Evolutionary conservation across 192 early-diverging fungal genomes (phyloP), one percentile per base, ranked within the genome.

Genomic region (Coemansia sp.): DNA sequence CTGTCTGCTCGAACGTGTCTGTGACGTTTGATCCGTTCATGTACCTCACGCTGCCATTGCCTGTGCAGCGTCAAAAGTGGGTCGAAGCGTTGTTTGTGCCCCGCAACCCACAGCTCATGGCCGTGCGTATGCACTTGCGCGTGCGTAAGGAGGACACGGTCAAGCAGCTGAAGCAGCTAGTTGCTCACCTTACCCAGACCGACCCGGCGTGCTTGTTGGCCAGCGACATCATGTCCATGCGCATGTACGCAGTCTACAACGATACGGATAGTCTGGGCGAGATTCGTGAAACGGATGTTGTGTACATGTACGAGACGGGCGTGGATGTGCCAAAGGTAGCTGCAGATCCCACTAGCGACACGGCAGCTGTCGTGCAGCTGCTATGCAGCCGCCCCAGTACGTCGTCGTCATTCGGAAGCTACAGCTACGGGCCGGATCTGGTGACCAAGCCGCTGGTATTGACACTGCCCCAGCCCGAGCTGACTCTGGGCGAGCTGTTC

Each of bases 21-120:
- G 82, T 89, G 29, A 89, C 81, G 13, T 93, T 90, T 60, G 89
- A 93, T 44, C 88, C 89, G 7, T 88, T 82, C 69, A 86, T 84
- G 83, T 84, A 80, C 44, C 62, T 89, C 34, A 80, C 82, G 7
- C 65, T 93, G 14, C 86, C 88, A 5, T 61, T 93, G 22, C 90
- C 89, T 0, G 81, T 85, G 25, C 67, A 80, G 37, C 54, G 83
- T 9, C 79, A 86, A 52, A 78, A 80, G 38, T 56, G 64, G 36
- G 39, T 81, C 29, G 48, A 71, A 25, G 53, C 77, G 38, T 23
- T 76, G 17, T 84, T 78, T 46, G 62, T 84, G 1, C 63, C 69
- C 3, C 18, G 17, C 6, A 37, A 81, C 32, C 40, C 75, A 0
- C 29, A 46, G 0, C 23, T 74, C 12, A 58, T 54, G 17, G 47